These are phyloP conservation scores for Tylopilus balloui DNA, from an alignment of 768 basidiomycete species.

Conservation along the genomic window DNA sequence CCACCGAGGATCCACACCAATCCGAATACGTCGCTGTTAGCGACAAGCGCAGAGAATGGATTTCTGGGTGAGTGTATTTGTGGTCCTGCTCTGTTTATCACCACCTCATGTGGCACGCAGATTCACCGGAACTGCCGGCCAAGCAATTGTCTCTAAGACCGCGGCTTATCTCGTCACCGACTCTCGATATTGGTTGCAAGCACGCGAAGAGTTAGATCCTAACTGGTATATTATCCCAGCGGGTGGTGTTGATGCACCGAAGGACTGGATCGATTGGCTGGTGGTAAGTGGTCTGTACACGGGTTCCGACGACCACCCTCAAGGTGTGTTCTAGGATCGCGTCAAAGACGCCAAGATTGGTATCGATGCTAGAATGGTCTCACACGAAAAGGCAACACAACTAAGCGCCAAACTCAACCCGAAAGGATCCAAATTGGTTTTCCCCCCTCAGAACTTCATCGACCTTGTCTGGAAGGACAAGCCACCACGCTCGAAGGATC, in stretches of 20 bases:
- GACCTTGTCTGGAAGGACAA: conserved; percentile 81
- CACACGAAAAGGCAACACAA: conserved; percentile 62
- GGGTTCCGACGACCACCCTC: neutral
- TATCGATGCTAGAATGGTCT: conserved; percentile 80
- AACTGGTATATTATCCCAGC: conserved; percentile 70
- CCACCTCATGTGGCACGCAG: conserved; percentile 32
- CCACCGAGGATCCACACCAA: conserved; percentile 77
- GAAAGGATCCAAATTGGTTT: conserved; percentile 63
- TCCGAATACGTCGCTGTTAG: conserved; percentile 76
- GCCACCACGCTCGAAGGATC: conserved; percentile 60
- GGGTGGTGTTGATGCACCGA: conserved; percentile 49
- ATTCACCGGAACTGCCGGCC: conserved; percentile 64
- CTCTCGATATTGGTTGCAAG: conserved; percentile 82
- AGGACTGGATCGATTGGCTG: conserved; percentile 80
- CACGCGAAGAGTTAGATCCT: conserved; percentile 59
- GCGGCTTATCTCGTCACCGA: conserved; percentile 75
- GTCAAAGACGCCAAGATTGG: conserved; percentile 54
- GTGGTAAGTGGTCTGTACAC: conserved; percentile 38
- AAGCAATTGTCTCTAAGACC: conserved; percentile 62
- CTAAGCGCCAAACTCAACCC: conserved; percentile 53
- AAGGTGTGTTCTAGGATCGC: conserved; percentile 33
- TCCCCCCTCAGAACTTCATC: conserved; percentile 78
- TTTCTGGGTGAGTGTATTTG: conserved; percentile 57
- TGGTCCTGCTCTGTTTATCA: conserved; percentile 26
- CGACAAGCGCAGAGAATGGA: conserved; percentile 75